Conservation (phyloP, 495 filamentous ascomycete genomes). For the Annulohypoxylon moriforme region DNA sequence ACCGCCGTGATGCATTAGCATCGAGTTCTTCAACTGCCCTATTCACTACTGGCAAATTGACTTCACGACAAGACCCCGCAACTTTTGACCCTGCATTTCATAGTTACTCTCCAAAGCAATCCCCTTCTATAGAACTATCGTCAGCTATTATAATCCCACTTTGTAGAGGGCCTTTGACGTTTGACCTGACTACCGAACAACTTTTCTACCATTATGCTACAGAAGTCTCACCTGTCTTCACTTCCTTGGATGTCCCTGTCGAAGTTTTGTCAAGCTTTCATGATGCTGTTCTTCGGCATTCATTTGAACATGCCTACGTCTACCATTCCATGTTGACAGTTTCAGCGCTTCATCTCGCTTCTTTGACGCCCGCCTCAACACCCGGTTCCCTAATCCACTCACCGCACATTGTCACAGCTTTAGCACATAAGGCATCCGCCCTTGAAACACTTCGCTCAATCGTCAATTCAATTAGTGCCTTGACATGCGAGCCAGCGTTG, state of each 20-base stretch:
- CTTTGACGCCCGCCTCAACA: background rate
- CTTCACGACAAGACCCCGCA: background rate
- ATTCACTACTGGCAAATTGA: background rate
- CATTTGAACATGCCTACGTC: slow-evolving; percentile 18
- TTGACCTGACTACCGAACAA: slow-evolving; percentile 5
- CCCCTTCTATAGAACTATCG: background rate
- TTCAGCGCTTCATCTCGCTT: slow-evolving; percentile 20
- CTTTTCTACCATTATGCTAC: slow-evolving; percentile 14
- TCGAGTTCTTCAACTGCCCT: background rate
- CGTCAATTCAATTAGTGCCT: slow-evolving; percentile 5
- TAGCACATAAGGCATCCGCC: slow-evolving; percentile 17
- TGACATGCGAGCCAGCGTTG: slow-evolving; percentile 15
- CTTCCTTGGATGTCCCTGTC: slow-evolving; percentile 8
- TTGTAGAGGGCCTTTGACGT: background rate
- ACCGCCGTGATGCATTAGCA: background rate
- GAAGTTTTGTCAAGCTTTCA: slow-evolving; percentile 13
- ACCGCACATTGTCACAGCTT: slow-evolving; percentile 12
- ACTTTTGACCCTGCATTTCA: background rate
- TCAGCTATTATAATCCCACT: background rate
- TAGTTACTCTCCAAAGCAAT: background rate
- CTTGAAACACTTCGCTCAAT: slow-evolving; percentile 11
- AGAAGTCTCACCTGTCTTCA: slow-evolving; percentile 16
- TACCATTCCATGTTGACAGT: slow-evolving; percentile 18
- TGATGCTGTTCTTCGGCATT: slow-evolving; percentile 16
- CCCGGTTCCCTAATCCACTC: background rate